A percentile compares a stretch with the other conserved stretches of the same genome.
Conservation (phyloP, 2,329 filamentous ascomycete species). For the Fusarium irregulare region DNA sequence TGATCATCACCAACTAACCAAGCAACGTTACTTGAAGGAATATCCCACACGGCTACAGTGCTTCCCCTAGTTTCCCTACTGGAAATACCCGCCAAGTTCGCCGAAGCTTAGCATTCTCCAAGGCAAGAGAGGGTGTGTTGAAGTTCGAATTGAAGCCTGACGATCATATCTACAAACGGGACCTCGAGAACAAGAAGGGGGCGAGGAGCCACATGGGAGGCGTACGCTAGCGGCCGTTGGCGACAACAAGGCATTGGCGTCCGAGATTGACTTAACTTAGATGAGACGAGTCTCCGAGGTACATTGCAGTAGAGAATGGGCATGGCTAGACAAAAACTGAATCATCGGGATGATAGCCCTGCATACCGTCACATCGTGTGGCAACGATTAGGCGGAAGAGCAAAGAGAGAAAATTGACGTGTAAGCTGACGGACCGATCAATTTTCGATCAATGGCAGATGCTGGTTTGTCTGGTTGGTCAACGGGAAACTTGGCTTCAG, state of each 20-base stretch:
- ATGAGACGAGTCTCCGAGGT: slow-evolving; percentile 36
- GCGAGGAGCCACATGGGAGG: slow-evolving; percentile 42
- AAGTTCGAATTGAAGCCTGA: slow-evolving; percentile 21
- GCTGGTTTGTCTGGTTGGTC: slow-evolving; percentile 13
- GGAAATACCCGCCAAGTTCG: slow-evolving; percentile 6
- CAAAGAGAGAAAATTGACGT: slow-evolving; percentile 18
- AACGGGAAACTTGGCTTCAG: slow-evolving; percentile 1
- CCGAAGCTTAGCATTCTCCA: slow-evolving; percentile 14
- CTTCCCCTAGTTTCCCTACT: background rate
- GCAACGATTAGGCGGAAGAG: slow-evolving; percentile 15
- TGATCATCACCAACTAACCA: background rate
- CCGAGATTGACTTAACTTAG: slow-evolving; percentile 39
- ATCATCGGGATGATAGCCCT: slow-evolving; percentile 10
- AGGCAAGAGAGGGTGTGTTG: slow-evolving; percentile 16
- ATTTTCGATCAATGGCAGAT: slow-evolving; percentile 22
- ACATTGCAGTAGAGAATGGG: slow-evolving; percentile 8
- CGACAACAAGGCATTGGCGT: slow-evolving; percentile 37
- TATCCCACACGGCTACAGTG: background rate
- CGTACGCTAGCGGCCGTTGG: slow-evolving; percentile 46
- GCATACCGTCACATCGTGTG: slow-evolving; percentile 12
- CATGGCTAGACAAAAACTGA: background rate
- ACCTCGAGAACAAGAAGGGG: slow-evolving; percentile 18
- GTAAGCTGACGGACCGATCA: slow-evolving; percentile 34
- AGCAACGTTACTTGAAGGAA: background rate
- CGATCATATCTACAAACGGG: slow-evolving; percentile 17